Percentiles rank a stretch among this genome's conserved stretches.
Evolutionary conservation across 2,329 filamentous ascomycete genomes (phyloP).

Genomic region (Parafenestella ontariensis): DNA sequence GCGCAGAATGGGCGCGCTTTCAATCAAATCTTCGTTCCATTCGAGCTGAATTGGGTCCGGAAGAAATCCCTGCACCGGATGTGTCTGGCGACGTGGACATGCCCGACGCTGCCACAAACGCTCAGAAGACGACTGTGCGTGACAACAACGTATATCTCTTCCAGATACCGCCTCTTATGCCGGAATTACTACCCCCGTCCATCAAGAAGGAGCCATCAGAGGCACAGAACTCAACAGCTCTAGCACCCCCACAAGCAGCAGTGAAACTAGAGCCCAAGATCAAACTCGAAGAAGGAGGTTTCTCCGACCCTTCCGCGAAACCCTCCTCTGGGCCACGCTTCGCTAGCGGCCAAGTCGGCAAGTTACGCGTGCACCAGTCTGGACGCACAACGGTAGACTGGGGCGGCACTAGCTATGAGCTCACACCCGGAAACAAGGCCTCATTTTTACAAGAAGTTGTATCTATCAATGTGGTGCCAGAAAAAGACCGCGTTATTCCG

Average conservation of each 20-base stretch:
- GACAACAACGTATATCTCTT: constrained; percentile 67
- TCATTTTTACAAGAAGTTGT: constrained; percentile 68
- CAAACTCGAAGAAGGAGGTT: constrained; percentile 42
- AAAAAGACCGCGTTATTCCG: constrained; percentile 44
- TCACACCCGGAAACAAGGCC: constrained; percentile 63
- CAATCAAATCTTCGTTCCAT: constrained; percentile 56
- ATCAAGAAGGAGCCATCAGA: constrained; percentile 41
- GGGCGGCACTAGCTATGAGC: constrained; percentile 66
- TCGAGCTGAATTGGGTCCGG: constrained; percentile 55
- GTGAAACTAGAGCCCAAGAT: constrained; percentile 30
- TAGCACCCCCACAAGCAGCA: constrained; percentile 10
- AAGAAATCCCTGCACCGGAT: constrained; percentile 41
- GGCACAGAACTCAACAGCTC: constrained; percentile 10
- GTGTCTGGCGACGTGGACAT: constrained; percentile 52
- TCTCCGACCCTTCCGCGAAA: constrained; percentile 23
- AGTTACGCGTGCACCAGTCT: constrained; percentile 67
- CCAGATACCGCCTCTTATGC: constrained; percentile 69
- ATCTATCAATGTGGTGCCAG: constrained; percentile 34
- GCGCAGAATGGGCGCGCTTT: constrained; percentile 58
- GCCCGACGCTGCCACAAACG: constrained; percentile 29
- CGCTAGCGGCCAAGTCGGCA: constrained; percentile 64
- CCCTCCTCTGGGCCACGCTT: constrained; percentile 43
- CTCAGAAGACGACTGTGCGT: constrained; percentile 42
- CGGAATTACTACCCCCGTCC: constrained; percentile 57
- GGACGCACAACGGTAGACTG: constrained; percentile 68